Evolutionary conservation across 495 filamentous ascomycete genomes (phyloP).

Genomic region (Penicillium paradoxum): DNA sequence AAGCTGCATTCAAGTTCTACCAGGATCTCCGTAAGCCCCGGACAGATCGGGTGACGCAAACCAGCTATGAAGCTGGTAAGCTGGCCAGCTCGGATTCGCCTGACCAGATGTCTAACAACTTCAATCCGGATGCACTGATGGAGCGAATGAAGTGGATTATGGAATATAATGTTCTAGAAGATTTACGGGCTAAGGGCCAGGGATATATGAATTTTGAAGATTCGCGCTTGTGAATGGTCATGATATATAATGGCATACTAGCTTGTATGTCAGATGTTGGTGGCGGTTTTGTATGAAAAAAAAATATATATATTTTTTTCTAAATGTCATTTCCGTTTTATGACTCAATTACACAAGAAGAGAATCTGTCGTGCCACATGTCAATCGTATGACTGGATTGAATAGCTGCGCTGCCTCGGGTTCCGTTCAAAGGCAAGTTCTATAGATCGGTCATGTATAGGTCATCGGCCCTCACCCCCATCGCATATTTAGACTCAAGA

Average conservation of each 20-base stretch:
- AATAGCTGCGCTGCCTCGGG: not conserved
- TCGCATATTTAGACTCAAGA: not conserved
- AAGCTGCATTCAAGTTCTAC: conserved; percentile 26
- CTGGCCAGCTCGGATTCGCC: conserved; percentile 26
- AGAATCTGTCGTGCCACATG: too few relatives aligned
- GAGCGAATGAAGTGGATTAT: conserved; percentile 34
- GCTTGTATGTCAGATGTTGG: too few relatives aligned
- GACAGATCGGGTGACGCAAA: conserved; percentile 27
- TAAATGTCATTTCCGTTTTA: too few relatives aligned
- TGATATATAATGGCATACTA: not conserved
- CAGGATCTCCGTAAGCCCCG: conserved; percentile 28
- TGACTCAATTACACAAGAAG: too few relatives aligned
- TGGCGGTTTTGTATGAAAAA: too few relatives aligned
- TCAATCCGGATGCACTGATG: conserved; percentile 19
- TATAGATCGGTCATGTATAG: not conserved
- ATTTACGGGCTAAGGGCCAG: conserved; percentile 22
- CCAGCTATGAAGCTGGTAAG: conserved; percentile 28
- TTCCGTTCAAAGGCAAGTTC: not conserved
- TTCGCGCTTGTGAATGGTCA: conserved; percentile 11
- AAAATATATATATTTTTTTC: too few relatives aligned
- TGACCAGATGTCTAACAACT: conserved; percentile 17
- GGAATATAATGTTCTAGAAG: conserved; percentile 31
- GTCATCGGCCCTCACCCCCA: not conserved
- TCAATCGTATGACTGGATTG: not conserved
- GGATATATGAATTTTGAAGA: conserved; percentile 17